Evolutionary conservation across 2,329 filamentous ascomycete species (phyloP), one percentile per base, ranked within the genome.

Genomic region (Aspergillus fructus): DNA sequence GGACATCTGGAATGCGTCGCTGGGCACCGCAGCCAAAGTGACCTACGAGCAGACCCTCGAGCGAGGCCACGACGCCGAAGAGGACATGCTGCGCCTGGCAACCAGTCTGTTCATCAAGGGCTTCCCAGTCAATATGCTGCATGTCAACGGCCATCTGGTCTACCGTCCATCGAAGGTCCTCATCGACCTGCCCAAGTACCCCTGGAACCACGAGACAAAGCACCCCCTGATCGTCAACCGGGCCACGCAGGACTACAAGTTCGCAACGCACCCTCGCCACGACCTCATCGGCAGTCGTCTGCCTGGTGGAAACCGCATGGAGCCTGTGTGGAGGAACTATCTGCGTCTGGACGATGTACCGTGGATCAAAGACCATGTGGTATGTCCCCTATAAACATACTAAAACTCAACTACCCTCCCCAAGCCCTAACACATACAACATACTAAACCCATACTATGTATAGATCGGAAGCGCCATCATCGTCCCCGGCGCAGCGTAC

Each of bases 241-340:
- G 45, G 60, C n/a, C 59, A 68, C 1, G 7, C 61, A 7, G 65
- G 64, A 39, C 53, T 53, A 43, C 7, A 61, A 58, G 6, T 60
- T 59, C 33, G 62, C 33, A 46, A 41, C 4, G 9, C 53, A 55
- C 6, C 55, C 60, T 0, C 66, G 62, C 2, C 62, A 62, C 37
- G 64, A 69, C 40, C 46, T 72, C 3, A 61, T 72, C 12, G 70
- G 70, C 5, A 46, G 47, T 5, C 52, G 50, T 2, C 43, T 53
- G 9, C 12, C 49, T 4, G 62, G 56, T 34, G 43, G 55, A 5
- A 42, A 58, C 2, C 60, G 64, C 15, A 59, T 11, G 5, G 24
- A 15, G 11, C 6, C 62, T 4, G 33, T 48, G 1, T 74, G 71
- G 71, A 49, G 71, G 19, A 71, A 72, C 42, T 48, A 66, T 17